These are phyloP conservation scores for Geotrichum bryndzae DNA, from an alignment of 1,139 yeast genomes.

Conservation along the genomic window DNA sequence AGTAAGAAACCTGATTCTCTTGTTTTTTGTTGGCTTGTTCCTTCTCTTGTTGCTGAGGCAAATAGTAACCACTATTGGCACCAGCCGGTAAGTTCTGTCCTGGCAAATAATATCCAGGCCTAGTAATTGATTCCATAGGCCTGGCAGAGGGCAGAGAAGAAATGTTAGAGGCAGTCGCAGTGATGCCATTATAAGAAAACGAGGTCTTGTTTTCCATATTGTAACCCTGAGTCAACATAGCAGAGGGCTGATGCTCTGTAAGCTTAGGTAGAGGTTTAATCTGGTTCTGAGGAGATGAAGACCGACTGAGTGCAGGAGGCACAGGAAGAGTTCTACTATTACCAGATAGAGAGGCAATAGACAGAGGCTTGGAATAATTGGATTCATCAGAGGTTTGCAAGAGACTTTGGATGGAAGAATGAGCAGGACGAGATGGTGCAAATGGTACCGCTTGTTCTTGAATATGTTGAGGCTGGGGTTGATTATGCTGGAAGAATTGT, in stretches of 20 bases:
- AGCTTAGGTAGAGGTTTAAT: slow-evolving; percentile 4
- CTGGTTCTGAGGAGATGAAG: slow-evolving; percentile 7
- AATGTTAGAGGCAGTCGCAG: background rate
- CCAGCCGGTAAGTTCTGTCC: slow-evolving; percentile 11
- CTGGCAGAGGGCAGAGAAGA: slow-evolving; percentile 3
- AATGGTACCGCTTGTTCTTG: slow-evolving; percentile 9
- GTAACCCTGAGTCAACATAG: background rate
- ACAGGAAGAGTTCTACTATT: slow-evolving; percentile 9
- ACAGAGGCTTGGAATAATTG: slow-evolving; percentile 5
- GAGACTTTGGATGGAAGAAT: slow-evolving; percentile 15
- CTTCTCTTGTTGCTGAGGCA: slow-evolving; percentile 1
- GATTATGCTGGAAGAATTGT: background rate
- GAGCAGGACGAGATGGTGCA: slow-evolving; percentile 3
- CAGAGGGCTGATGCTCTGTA: background rate
- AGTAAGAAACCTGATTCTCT: background rate
- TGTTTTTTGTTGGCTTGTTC: background rate
- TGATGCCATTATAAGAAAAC: background rate
- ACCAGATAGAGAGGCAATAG: slow-evolving; percentile 13
- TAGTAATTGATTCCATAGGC: slow-evolving; percentile 1
- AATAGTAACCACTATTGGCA: background rate
- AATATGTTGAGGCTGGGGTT: slow-evolving; percentile 3
- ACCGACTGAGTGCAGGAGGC: slow-evolving; percentile 3
- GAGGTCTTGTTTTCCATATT: background rate
- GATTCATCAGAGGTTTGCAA: slow-evolving; percentile 15
- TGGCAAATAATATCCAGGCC: slow-evolving; percentile 11